phyloP scores from a whole-genome alignment of 805 yeast genomes.

The Hanseniaspora jakobsenii region DNA sequence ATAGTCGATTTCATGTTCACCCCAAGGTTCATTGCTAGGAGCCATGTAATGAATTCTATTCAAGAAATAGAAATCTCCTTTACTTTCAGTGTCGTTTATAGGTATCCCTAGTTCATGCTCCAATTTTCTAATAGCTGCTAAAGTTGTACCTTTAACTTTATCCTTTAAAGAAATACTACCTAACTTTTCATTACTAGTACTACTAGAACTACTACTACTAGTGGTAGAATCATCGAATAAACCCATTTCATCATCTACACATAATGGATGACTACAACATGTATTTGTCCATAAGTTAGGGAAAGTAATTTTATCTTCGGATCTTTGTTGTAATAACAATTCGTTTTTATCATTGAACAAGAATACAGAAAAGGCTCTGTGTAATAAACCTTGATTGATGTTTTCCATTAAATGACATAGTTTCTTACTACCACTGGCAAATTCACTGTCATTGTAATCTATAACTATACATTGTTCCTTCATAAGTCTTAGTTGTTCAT shows the following conservation, averaged over 20 bases:
- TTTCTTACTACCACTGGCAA: slow-evolving; percentile 92
- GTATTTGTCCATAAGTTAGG: slow-evolving; percentile 98
- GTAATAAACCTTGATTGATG: slow-evolving; percentile 74
- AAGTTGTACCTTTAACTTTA: slow-evolving; percentile 66
- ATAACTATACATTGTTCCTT: slow-evolving; percentile 91
- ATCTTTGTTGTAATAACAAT: slow-evolving; percentile 85
- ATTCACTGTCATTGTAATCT: slow-evolving; percentile 73
- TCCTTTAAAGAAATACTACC: slow-evolving; percentile 33
- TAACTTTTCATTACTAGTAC: slow-evolving; percentile 1
- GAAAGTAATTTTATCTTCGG: slow-evolving; percentile 91
- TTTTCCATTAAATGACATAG: slow-evolving; percentile 78
- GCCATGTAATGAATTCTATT: slow-evolving; percentile 94
- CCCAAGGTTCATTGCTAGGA: slow-evolving; percentile 75
- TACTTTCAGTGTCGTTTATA: slow-evolving; percentile 42
- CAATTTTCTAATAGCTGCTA: slow-evolving; percentile 84
- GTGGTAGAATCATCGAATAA: too few species aligned
- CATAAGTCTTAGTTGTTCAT: slow-evolving; percentile 89
- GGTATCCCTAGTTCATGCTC: slow-evolving; percentile 86
- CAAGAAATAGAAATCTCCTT: slow-evolving; percentile 62
- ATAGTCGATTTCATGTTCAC: slow-evolving; percentile 95
- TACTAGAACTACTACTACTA: too few species aligned
- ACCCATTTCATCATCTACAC: slow-evolving; percentile 73
- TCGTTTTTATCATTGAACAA: slow-evolving; percentile 66
- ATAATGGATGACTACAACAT: slow-evolving; percentile 95
- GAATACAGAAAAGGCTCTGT: slow-evolving; percentile 94